Conservation (phyloP, 2,329 filamentous ascomycete genomes). For the Diaporthe citrichinensis region DNA sequence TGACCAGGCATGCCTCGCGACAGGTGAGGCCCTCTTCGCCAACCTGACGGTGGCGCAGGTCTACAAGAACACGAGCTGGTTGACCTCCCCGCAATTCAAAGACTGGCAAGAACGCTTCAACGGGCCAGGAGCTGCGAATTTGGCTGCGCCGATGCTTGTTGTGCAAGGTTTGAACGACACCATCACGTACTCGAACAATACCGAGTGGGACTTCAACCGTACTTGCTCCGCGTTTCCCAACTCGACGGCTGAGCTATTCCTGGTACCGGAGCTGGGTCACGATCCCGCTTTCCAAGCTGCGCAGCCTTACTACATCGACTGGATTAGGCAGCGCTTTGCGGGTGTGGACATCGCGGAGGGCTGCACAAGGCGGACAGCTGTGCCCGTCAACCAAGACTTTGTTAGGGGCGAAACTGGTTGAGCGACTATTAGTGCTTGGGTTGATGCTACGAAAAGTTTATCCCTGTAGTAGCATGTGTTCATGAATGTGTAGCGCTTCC, state of each 20-base stretch:
- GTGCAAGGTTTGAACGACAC: neutral
- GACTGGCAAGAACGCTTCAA: slow-evolving; percentile 10
- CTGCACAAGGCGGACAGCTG: neutral
- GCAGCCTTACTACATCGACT: slow-evolving; percentile 19
- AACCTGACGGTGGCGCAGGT: slow-evolving; percentile 2
- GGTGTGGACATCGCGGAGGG: neutral
- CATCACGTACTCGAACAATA: neutral
- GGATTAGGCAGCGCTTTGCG: slow-evolving; percentile 10
- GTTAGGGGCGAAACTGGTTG: neutral
- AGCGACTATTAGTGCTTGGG: neutral
- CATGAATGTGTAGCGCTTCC: neutral
- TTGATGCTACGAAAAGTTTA: neutral
- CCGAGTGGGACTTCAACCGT: slow-evolving; percentile 16
- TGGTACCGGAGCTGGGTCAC: neutral
- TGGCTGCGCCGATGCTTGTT: slow-evolving; percentile 7
- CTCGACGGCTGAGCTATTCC: neutral
- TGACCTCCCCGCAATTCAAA: neutral
- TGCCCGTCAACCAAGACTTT: neutral
- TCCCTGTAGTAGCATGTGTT: neutral
- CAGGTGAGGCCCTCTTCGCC: slow-evolving; percentile 3
- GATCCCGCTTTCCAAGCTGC: slow-evolving; percentile 2
- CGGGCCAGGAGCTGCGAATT: neutral
- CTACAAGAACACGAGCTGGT: slow-evolving; percentile 14
- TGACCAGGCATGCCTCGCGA: neutral
- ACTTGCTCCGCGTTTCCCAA: neutral